Evolutionary conservation across 441 rosid species (phyloP).

Genomic region (Metrosideros polymorpha): DNA sequence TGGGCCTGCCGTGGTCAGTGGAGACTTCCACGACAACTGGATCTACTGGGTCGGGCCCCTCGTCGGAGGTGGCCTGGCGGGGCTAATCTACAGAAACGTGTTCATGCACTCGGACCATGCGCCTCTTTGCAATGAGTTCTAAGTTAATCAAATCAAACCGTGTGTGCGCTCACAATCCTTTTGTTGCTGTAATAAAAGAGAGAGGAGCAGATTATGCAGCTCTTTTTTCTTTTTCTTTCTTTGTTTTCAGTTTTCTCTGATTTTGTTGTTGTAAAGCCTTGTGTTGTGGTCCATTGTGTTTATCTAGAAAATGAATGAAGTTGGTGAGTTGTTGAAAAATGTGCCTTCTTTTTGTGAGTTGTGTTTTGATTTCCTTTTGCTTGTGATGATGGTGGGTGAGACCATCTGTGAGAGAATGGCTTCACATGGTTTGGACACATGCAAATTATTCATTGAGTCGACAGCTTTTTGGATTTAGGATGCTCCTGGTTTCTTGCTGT

Average conservation of each 20-base stretch:
- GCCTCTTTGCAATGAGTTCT: constrained; percentile 38
- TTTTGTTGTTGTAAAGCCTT: not conserved
- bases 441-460: not conserved
- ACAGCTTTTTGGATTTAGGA: not conserved
- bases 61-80: constrained; percentile 85
- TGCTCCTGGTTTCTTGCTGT: not conserved
- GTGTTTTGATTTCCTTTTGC: not conserved
- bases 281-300: not conserved
- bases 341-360: not conserved
- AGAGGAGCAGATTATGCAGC: not conserved
- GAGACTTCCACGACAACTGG: constrained; percentile 81
- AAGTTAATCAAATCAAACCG: not conserved
- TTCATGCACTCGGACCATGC: constrained; percentile 45
- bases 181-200: constrained; percentile 12
- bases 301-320: not conserved
- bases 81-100: constrained; percentile 54
- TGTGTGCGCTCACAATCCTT: not conserved
- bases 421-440: not conserved
- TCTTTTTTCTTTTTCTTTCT: not conserved
- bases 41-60: constrained; percentile 94
- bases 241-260: not conserved
- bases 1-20: constrained; percentile 82
- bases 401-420: not conserved
- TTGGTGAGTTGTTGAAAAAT: not conserved
- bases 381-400: not conserved